A percentile compares a stretch with the other conserved stretches of the same genome.
These are phyloP conservation scores for Mycena leptocephala DNA, from an alignment of 768 basidiomycete species.

Conservation along the genomic window DNA sequence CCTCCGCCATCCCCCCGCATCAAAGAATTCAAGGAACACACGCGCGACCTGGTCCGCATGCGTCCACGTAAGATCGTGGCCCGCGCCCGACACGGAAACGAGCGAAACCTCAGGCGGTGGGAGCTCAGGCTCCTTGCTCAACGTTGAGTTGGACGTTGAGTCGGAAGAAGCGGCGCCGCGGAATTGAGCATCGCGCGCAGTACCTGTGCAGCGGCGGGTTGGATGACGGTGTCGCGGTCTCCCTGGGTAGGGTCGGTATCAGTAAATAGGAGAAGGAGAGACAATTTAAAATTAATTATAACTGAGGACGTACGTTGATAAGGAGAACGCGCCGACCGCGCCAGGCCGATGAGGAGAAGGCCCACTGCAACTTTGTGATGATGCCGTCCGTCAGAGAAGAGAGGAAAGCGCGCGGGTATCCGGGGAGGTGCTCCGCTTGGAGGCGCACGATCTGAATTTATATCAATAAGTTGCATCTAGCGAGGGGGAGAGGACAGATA, in stretches of 20 bases:
- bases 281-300: too few species aligned
- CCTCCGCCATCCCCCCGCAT: not conserved
- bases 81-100: conserved; percentile 65
- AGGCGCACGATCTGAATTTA: conserved; percentile 60
- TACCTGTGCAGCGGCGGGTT: not conserved
- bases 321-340: conserved; percentile 5
- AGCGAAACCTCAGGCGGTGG: conserved; percentile 38
- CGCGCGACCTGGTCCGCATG: conserved; percentile 53
- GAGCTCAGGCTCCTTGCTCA: not conserved
- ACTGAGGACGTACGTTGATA: conserved; percentile 10
- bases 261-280: too few species aligned
- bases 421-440: conserved; percentile 64
- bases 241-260: not conserved
- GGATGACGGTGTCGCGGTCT: conserved; percentile 3
- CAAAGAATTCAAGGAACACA: not conserved
- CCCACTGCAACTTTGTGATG: conserved; percentile 18
- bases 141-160: not conserved
- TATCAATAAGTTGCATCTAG: not conserved
- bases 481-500: too few species aligned
- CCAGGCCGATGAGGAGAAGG: conserved; percentile 7
- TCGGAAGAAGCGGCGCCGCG: not conserved
- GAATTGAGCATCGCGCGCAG: conserved; percentile 1
- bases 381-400: conserved; percentile 67
- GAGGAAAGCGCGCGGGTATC: conserved; percentile 65
- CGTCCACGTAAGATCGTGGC: conserved; percentile 68